Base-by-base conservation (phyloP, 2,329 filamentous ascomycete genomes). In the Aspergillus jensenii region DNA sequence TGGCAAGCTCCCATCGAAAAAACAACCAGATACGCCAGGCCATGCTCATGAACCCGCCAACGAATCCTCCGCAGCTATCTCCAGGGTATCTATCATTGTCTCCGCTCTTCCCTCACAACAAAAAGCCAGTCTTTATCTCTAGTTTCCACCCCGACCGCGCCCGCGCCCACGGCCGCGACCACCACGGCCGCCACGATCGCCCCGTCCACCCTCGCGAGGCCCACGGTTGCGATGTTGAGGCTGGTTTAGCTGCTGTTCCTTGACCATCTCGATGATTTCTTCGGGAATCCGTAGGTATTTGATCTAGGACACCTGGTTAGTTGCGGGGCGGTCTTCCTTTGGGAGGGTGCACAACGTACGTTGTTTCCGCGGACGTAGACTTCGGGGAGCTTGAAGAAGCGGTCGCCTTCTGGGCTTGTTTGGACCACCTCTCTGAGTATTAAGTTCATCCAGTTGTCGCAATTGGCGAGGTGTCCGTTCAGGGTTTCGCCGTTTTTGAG, bases 361-460 rank as follows among this genome's bases (percentile, higher is more conserved):
- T 98, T 99, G 78, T 98, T 99, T 60, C 95, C 95, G 73, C 96
- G 90, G 52, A 99, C 90, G 72, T 99, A 99, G 58, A 93, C 92
- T 75, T 99, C 96, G 37, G 92, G 88, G 76, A 99, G 80, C 71
- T 91, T 85, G 76, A 91, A 89, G 77, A 99, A 99, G 73, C 90
- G 93, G 77, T 98, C 93, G 62, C 92, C 95, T 71, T 98, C 93
- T 23, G 93, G 88, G 73, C 90, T 96, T 17, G 95, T 98, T 78
- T 98, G 93, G 37, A 98, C 91, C 21, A 99, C 96, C 76, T 98
- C 95, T 77, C 95, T 96, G 65, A 99, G 79, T 2, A 93, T 98
- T 67, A 99, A 81, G 79, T 99, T 99, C 95, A 99, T 99, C 92
- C 95, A 99, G 49, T 93, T 99, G 76, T 99, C 95, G 86, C 93